Evolutionary conservation across 352 stramenopile genomes (phyloP).

Genomic region (Pythium rhizo-oryzae): DNA sequence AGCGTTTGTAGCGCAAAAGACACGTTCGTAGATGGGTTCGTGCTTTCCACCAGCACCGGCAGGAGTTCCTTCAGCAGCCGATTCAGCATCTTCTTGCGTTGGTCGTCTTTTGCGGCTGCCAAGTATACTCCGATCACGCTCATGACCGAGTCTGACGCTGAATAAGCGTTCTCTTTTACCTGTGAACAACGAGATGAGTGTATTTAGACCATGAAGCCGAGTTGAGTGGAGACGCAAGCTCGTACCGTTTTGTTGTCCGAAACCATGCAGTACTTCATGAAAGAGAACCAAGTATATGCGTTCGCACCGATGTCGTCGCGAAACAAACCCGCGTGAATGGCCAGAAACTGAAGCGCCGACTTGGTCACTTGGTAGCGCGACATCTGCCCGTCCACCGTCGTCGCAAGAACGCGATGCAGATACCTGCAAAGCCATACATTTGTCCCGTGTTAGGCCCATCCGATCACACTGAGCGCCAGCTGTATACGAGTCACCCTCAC

Average conservation of each 20-base stretch:
- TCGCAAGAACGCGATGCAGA: constrained; percentile 59
- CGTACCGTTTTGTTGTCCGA: constrained; percentile 75
- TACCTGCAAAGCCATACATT: constrained; percentile 38
- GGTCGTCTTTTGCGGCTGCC: constrained; percentile 42
- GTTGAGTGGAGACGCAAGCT: neutral
- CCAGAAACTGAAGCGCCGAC: constrained; percentile 54
- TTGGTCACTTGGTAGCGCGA: constrained; percentile 74
- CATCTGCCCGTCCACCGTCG: constrained; percentile 59
- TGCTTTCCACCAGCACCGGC: constrained; percentile 54
- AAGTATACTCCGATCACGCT: constrained; percentile 45
- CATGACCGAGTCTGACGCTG: constrained; percentile 50
- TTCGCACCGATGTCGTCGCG: constrained; percentile 56
- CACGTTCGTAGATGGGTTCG: constrained; percentile 36
- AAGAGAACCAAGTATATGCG: constrained; percentile 58
- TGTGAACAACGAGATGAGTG: constrained; percentile 26
- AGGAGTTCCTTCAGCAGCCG: constrained; percentile 77
- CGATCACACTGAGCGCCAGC: neutral
- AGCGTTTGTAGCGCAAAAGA: constrained; percentile 65
- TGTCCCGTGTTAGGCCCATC: neutral
- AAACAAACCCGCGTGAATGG: constrained; percentile 46
- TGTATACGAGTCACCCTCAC: constrained; percentile 35
- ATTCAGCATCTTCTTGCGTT: constrained; percentile 68
- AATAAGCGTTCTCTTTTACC: constrained; percentile 73
- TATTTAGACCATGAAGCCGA: neutral
- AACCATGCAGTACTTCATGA: constrained; percentile 70